Conservation (phyloP, 306 rosid genomes). For the Vigna radiata region DNA sequence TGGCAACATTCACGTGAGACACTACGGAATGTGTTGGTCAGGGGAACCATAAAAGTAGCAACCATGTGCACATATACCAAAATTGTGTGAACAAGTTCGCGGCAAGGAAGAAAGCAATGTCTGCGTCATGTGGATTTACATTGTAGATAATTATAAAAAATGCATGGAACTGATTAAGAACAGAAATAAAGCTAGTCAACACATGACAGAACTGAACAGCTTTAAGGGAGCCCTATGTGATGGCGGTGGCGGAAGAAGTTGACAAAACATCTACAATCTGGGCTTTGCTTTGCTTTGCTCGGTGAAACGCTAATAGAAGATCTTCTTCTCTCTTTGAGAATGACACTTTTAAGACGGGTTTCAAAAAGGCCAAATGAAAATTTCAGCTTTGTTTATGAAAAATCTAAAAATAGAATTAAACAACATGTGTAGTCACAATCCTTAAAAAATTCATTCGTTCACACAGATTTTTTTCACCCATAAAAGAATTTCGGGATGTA, state of each 20-base stretch:
- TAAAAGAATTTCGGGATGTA: not conserved
- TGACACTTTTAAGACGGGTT: not conserved
- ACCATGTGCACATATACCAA: constrained; percentile 33
- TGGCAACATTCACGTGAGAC: constrained; percentile 41
- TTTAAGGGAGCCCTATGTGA: not conserved
- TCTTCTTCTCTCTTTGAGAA: constrained; percentile 7
- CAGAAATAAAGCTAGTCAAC: constrained; percentile 29
- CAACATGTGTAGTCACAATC: no score
- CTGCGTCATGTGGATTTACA: constrained; percentile 37
- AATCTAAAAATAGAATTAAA: not conserved
- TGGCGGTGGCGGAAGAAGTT: constrained; percentile 5
- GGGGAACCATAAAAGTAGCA: constrained; percentile 26
- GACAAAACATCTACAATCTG: constrained; percentile 36
- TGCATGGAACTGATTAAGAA: not conserved
- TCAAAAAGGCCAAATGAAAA: constrained; percentile 20
- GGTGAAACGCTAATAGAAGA: not conserved
- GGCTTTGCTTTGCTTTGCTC: not conserved
- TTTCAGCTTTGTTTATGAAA: not conserved
- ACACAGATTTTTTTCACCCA: not conserved
- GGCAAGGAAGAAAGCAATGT: constrained; percentile 7
- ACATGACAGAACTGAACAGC: not conserved
- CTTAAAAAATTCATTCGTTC: not conserved
- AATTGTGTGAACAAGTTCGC: constrained; percentile 26
- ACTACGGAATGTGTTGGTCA: constrained; percentile 27
- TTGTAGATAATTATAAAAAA: constrained; percentile 2